Percentiles rank a stretch among this genome's conserved stretches.
Conservation (phyloP, 306 rosid genomes). For the Pterocarpus santalinus region DNA sequence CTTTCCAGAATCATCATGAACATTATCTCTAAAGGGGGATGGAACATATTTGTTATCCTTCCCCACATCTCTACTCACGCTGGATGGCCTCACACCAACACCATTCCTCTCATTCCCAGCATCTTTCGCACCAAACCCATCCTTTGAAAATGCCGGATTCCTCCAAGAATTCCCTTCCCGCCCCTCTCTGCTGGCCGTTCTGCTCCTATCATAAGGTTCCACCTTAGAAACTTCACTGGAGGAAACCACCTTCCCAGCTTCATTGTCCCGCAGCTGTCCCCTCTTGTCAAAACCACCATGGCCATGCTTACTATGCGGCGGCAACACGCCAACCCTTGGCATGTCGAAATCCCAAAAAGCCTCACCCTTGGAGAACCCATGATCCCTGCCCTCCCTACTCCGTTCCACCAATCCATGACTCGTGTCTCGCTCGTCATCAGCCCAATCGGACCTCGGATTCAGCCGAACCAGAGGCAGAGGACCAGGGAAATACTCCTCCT, state of each 20-base stretch:
- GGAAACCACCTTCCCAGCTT: constrained; percentile 71
- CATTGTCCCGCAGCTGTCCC: constrained; percentile 75
- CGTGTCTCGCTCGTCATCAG: constrained; percentile 98
- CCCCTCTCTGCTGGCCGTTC: constrained; percentile 67
- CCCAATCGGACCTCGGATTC: constrained; percentile 93
- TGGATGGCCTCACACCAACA: constrained; percentile 56
- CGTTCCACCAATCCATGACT: constrained; percentile 70
- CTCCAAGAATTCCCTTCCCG: constrained; percentile 79
- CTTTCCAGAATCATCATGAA: constrained; percentile 65
- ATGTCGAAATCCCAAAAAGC: constrained; percentile 87
- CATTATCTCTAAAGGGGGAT: constrained; percentile 59
- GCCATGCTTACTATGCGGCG: constrained; percentile 59
- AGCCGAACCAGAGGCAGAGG: constrained; percentile 79
- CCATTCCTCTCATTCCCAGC: constrained; percentile 63
- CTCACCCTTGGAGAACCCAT: constrained; percentile 66
- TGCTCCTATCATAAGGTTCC: constrained; percentile 58
- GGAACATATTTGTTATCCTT: constrained; percentile 63
- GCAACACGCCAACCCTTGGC: constrained; percentile 75
- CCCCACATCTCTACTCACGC: constrained; percentile 57
- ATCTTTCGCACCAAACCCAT: constrained; percentile 58
- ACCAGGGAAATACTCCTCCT: constrained; percentile 77
- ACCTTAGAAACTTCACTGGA: constrained; percentile 74
- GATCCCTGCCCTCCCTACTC: constrained; percentile 78
- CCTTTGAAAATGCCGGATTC: constrained; percentile 61
- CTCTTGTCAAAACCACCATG: constrained; percentile 61